Percentiles rank a stretch among this genome's conserved stretches.
These are phyloP conservation scores for Jatropha multifida DNA, from an alignment of 441 rosid species.

Conservation along the genomic window DNA sequence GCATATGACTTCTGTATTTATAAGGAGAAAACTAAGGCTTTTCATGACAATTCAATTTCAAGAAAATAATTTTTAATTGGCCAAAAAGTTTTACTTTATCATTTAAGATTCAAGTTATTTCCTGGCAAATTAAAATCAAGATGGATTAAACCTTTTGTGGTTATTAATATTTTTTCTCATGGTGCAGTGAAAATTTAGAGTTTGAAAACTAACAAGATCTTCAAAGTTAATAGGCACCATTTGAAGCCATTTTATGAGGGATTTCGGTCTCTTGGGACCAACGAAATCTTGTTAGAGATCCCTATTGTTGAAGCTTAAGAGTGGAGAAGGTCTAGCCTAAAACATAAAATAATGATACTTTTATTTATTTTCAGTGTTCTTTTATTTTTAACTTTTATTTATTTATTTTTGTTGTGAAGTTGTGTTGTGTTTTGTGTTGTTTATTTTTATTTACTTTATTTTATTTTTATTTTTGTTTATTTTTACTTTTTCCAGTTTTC, in stretches of 20 bases:
- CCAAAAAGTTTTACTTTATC: not conserved
- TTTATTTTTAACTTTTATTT: too few species aligned
- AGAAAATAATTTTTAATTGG: not conserved
- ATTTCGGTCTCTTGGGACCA: not conserved
- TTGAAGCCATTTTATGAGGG: not conserved
- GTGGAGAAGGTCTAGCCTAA: too few species aligned
- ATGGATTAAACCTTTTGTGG: not conserved
- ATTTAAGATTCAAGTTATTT: not conserved
- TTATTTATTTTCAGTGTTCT: too few species aligned
- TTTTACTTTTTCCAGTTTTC: too few species aligned
- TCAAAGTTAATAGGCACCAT: not conserved
- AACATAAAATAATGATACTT: too few species aligned
- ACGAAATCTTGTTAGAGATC: too few species aligned
- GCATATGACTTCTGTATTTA: not conserved
- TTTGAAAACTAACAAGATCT: not conserved
- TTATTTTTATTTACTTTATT: too few species aligned
- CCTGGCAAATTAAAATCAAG: not conserved
- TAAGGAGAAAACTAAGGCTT: not conserved
- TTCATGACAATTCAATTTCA: not conserved
- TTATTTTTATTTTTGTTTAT: too few species aligned
- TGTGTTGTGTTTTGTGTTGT: too few species aligned
- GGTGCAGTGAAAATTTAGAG: not conserved
- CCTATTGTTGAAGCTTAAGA: too few species aligned
- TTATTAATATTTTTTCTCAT: not conserved
- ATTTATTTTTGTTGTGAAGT: too few species aligned